A percentile compares a stretch with the other conserved stretches of the same genome.
phyloP scores from a whole-genome alignment of 106 monocot genomes.

The Dioscorea alata region DNA sequence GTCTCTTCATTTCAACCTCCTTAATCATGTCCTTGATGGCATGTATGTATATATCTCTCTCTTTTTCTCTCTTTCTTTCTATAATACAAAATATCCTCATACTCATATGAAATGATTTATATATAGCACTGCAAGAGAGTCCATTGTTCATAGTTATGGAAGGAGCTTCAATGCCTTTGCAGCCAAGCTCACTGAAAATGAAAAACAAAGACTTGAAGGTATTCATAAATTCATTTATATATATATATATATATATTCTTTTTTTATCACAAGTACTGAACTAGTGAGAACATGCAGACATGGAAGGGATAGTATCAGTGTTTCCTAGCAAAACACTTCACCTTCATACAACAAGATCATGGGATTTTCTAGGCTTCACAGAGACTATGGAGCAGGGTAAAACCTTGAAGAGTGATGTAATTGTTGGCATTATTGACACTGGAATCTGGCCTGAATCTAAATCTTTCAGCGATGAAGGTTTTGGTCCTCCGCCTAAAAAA shows the following conservation, averaged over 20 bases:
- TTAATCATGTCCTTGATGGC: neutral
- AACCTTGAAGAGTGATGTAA: neutral
- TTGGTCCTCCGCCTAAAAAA: neutral
- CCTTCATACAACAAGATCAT: conserved; percentile 7
- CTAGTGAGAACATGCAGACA: neutral
- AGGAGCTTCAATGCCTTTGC: conserved; percentile 11
- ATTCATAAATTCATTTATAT: neutral
- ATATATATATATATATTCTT: neutral
- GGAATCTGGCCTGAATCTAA: conserved; percentile 7
- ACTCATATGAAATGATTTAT: too few species aligned
- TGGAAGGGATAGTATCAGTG: conserved; percentile 9
- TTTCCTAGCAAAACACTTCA: conserved; percentile 5
- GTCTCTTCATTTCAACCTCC: neutral
- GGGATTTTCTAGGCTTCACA: conserved; percentile 8
- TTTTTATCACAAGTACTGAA: neutral
- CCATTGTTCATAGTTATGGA: conserved; percentile 10
- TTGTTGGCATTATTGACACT: conserved; percentile 4
- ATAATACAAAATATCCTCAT: neutral
- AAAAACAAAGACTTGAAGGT: conserved; percentile 10
- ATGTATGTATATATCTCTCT: neutral
- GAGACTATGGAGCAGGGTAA: neutral
- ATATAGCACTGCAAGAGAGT: neutral
- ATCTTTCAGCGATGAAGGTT: conserved; percentile 1
- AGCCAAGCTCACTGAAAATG: conserved; percentile 9
- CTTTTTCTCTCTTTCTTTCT: neutral